A percentile compares a stretch with the other conserved stretches of the same genome.
phyloP scores from a whole-genome alignment of 352 stramenopile genomes.

The Paralagenidium karlingii region DNA sequence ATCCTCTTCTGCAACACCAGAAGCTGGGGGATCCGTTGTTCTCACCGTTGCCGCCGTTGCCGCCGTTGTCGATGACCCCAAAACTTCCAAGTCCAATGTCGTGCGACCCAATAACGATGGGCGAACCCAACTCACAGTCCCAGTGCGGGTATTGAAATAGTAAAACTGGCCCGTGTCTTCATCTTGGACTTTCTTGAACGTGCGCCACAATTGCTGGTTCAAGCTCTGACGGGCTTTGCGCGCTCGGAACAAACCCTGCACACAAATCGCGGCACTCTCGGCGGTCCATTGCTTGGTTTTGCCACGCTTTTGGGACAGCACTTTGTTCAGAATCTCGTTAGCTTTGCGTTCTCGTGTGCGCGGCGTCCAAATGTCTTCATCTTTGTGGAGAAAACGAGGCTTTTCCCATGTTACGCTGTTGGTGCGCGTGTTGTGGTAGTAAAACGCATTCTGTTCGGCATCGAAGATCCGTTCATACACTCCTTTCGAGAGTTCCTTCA shows the following conservation, averaged over 20 bases:
- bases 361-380: conserved; percentile 34
- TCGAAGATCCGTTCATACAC: conserved; percentile 72
- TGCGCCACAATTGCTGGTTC: conserved; percentile 13
- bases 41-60: too few relatives aligned
- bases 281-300: conserved; percentile 22
- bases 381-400: conserved; percentile 22
- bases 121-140: conserved; percentile 45
- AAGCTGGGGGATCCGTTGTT: too few relatives aligned
- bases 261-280: conserved; percentile 19
- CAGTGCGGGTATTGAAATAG: conserved; percentile 60
- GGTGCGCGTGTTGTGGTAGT: conserved; percentile 74
- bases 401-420: conserved; percentile 57
- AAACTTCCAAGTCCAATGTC: too few relatives aligned
- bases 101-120: conserved; percentile 21
- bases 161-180: conserved; percentile 32
- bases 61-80: too few relatives aligned
- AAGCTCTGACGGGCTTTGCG: conserved; percentile 31
- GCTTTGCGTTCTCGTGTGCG: conserved; percentile 28
- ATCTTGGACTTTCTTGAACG: conserved; percentile 51
- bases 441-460: conserved; percentile 26
- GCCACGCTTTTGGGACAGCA: background rate
- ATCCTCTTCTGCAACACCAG: too few relatives aligned
- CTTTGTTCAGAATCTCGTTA: conserved; percentile 9
- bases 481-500: conserved; percentile 25
- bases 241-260: conserved; percentile 48